Percentiles rank a stretch among this genome's conserved stretches.
These are phyloP conservation scores for Barbatosphaeria neglecta DNA, from an alignment of 495 filamentous ascomycete species.

Conservation along the genomic window DNA sequence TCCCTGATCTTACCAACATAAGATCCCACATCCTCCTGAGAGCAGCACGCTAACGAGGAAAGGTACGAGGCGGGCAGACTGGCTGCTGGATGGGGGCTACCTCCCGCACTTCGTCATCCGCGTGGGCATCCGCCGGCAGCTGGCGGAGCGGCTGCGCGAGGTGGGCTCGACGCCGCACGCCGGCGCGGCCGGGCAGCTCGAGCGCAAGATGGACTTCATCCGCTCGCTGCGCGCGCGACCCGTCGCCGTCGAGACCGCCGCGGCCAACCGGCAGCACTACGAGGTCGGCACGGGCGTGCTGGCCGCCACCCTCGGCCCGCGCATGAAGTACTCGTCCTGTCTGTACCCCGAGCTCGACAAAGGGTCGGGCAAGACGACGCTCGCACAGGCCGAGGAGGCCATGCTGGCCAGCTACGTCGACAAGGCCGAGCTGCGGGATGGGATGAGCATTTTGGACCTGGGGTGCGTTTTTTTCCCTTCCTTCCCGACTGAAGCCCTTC, in stretches of 20 bases:
- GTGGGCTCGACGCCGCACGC: slow-evolving; percentile 37
- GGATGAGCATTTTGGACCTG: slow-evolving; percentile 50
- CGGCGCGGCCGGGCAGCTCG: slow-evolving; percentile 31
- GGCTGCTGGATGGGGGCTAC: slow-evolving; percentile 47
- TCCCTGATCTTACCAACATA: too few relatives aligned
- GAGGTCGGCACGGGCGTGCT: slow-evolving; percentile 53
- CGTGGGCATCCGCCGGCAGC: slow-evolving; percentile 42
- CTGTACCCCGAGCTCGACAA: slow-evolving; percentile 31
- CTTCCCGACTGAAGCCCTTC: slow-evolving; percentile 3
- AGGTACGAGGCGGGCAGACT: slow-evolving; percentile 14
- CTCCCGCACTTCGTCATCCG: slow-evolving; percentile 48
- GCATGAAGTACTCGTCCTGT: slow-evolving; percentile 54
- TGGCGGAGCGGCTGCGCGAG: slow-evolving; percentile 35
- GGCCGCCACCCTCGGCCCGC: slow-evolving; percentile 41
- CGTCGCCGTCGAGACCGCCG: slow-evolving; percentile 50
- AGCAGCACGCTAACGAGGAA: not conserved
- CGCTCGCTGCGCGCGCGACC: slow-evolving; percentile 37
- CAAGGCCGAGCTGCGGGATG: slow-evolving; percentile 42
- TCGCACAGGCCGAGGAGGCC: slow-evolving; percentile 51
- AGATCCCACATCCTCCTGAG: not conserved
- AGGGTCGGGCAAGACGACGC: slow-evolving; percentile 35
- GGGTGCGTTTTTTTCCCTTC: slow-evolving; percentile 31
- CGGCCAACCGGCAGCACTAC: slow-evolving; percentile 56
- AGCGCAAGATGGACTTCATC: slow-evolving; percentile 47
- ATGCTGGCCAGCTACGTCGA: slow-evolving; percentile 51